Percentiles rank a stretch among this genome's conserved stretches.
Conservation (phyloP, 2,329 filamentous ascomycete species). For the Cyanodermella asteris region DNA sequence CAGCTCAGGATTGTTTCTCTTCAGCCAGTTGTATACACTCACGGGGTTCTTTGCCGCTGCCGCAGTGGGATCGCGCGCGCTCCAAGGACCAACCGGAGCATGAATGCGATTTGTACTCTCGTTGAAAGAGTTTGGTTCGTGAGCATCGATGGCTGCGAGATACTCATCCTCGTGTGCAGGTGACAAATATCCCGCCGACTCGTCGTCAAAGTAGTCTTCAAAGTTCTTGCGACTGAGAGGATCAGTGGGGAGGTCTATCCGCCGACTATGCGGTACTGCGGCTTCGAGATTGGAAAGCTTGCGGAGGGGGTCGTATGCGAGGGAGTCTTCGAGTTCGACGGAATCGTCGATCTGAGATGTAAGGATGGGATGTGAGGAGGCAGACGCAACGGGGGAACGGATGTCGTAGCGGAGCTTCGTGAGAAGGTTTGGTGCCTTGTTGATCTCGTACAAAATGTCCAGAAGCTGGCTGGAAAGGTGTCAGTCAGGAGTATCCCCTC, state of each 20-base stretch:
- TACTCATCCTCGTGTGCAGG: constrained; percentile 55
- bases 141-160: constrained; percentile 41
- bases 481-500: constrained; percentile 6
- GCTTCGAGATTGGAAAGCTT: constrained; percentile 13
- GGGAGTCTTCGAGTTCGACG: too few species aligned
- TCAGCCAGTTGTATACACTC: constrained; percentile 89
- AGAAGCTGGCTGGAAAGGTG: constrained; percentile 47
- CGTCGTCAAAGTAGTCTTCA: constrained; percentile 24
- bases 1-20: constrained; percentile 61
- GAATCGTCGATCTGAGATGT: too few species aligned
- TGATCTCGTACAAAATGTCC: constrained; percentile 75
- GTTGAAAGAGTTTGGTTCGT: constrained; percentile 18
- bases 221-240: too few species aligned
- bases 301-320: too few species aligned
- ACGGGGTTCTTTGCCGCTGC: constrained; percentile 48
- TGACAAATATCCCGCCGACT: constrained; percentile 40
- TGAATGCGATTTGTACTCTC: constrained; percentile 22
- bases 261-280: too few species aligned
- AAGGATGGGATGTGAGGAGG: constrained; percentile 25
- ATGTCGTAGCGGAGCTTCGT: constrained; percentile 55
- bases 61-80: constrained; percentile 18
- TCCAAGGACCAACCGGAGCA: constrained; percentile 18
- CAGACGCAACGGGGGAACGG: constrained; percentile 18
- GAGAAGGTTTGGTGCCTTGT: constrained; percentile 60
- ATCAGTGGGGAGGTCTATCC: too few species aligned